A percentile compares a stretch with the other conserved stretches of the same genome.
These are phyloP conservation scores for Lasiosphaeria ovina DNA, from an alignment of 495 filamentous ascomycete species.

Conservation along the genomic window DNA sequence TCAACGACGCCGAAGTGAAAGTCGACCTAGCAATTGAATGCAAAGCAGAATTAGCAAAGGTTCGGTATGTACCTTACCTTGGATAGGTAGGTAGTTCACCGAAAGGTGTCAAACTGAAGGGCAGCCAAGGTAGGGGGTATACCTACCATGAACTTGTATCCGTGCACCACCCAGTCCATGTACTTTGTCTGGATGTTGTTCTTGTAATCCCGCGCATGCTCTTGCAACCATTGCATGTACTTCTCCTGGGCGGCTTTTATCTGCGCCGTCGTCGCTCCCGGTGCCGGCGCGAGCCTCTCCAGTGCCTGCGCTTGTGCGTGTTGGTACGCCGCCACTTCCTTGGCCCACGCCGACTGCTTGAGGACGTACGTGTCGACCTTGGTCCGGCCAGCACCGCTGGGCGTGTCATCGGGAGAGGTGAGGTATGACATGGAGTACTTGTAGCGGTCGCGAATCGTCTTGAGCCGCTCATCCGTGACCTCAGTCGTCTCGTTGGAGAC, in stretches of 20 bases:
- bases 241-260: too few relatives aligned
- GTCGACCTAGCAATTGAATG: background rate
- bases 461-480: background rate
- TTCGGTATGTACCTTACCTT: too few relatives aligned
- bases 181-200: background rate
- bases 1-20: background rate
- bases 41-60: too few relatives aligned
- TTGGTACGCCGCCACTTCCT: background rate
- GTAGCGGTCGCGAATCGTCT: background rate
- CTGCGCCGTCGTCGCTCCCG: too few relatives aligned
- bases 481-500: background rate
- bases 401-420: background rate
- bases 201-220: background rate
- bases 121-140: too few relatives aligned
- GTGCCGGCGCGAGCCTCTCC: background rate
- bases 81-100: too few relatives aligned
- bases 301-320: background rate
- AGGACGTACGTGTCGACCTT: background rate
- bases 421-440: background rate
- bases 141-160: background rate
- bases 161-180: background rate
- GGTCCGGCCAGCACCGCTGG: too few relatives aligned
- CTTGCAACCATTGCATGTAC: background rate
- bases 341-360: background rate
- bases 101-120: too few relatives aligned